These are phyloP conservation scores for Botrytis squamosa DNA, from an alignment of 2,329 filamentous ascomycete genomes.

Conservation along the genomic window DNA sequence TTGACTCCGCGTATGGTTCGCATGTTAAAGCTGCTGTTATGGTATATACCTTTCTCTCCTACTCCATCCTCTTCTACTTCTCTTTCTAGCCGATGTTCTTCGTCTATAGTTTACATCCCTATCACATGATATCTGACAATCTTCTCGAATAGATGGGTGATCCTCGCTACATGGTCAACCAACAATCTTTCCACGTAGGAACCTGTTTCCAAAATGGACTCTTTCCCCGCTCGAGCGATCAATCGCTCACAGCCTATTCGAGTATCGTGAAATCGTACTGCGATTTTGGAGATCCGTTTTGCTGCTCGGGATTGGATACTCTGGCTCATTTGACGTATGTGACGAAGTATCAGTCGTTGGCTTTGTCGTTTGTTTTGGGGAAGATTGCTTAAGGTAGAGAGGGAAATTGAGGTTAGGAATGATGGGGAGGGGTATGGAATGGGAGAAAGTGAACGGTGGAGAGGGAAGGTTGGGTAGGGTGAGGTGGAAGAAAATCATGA, in stretches of 20 bases:
- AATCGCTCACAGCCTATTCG: background rate
- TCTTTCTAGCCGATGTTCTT: rapidly evolving
- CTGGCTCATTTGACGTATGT: background rate
- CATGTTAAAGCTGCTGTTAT: background rate
- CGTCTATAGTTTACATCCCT: background rate
- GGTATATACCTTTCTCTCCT: background rate
- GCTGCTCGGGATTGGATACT: background rate
- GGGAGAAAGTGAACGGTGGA: no score
- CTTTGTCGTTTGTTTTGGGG: slow-evolving; percentile 2
- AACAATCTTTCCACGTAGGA: background rate
- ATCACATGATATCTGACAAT: background rate
- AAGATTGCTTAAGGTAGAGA: background rate
- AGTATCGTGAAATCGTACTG: background rate
- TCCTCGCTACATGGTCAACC: slow-evolving; percentile 1
- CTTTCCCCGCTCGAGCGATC: slow-evolving; percentile 9
- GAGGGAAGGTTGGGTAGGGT: no score
- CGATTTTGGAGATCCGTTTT: slow-evolving; percentile 13
- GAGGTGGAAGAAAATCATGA: background rate
- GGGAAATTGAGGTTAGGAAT: background rate
- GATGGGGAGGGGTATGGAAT: no score
- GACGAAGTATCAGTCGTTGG: background rate
- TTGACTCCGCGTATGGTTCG: background rate
- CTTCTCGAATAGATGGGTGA: background rate
- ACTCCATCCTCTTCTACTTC: background rate
- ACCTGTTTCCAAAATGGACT: slow-evolving; percentile 15